phyloP scores from a whole-genome alignment of 2,329 filamentous ascomycete species.

The Diaporthe eres region DNA sequence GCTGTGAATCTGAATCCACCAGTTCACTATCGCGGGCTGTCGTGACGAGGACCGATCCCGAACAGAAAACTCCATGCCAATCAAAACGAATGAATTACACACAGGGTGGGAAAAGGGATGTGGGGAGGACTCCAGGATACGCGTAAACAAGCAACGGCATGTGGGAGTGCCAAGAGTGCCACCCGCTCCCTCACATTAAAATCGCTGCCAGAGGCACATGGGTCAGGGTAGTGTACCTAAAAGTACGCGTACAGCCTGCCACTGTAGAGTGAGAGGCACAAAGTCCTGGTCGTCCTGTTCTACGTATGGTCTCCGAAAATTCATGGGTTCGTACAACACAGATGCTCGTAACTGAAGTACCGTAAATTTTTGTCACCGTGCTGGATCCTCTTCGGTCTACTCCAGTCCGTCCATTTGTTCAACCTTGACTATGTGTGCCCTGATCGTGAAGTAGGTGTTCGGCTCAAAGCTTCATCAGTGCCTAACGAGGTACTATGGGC shows the following conservation, averaged over 20 bases:
- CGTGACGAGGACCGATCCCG: neutral
- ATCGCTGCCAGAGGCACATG: neutral
- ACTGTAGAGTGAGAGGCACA: neutral
- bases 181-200: neutral
- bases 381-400: neutral
- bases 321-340: neutral
- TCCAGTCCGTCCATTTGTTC: neutral
- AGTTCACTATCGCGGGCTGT: neutral
- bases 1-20: neutral
- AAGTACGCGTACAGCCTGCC: constrained; percentile 2
- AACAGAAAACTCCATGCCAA: neutral
- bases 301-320: too few species aligned
- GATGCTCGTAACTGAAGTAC: neutral
- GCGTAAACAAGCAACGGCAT: constrained; percentile 14
- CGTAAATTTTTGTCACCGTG: neutral
- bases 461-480: neutral
- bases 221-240: neutral
- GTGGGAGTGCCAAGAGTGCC: constrained; percentile 25
- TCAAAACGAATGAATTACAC: constrained; percentile 3
- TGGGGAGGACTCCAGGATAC: neutral
- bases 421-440: neutral
- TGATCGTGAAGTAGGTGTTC: neutral
- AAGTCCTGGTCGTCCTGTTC: neutral
- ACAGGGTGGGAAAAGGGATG: constrained; percentile 5
- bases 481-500: too few species aligned